phyloP scores from a whole-genome alignment of 1,139 yeast genomes.

The Candida pseudocylindracea region DNA sequence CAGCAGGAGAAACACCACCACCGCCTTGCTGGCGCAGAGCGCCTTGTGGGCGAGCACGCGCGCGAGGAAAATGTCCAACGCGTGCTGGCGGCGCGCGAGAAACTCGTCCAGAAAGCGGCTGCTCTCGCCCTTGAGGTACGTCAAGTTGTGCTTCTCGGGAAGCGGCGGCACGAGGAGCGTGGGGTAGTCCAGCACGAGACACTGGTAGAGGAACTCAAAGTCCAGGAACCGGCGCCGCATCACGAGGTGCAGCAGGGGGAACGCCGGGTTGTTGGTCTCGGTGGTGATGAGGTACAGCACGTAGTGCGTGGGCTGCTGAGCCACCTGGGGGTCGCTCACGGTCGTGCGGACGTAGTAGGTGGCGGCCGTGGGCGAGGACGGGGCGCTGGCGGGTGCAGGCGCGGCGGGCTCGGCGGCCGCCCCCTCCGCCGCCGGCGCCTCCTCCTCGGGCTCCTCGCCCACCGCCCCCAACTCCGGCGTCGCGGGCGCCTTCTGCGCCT shows the following conservation, averaged over 20 bases:
- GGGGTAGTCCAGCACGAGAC: constrained; percentile 58
- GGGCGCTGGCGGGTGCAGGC: no score
- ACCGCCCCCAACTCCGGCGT: no score
- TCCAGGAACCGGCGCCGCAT: constrained; percentile 64
- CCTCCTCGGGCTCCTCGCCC: no score
- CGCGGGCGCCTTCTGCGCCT: no score
- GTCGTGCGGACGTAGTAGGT: no score
- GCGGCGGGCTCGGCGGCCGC: no score
- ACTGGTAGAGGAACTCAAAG: constrained; percentile 56
- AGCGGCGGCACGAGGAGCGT: constrained; percentile 79
- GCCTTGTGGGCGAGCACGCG: constrained; percentile 57
- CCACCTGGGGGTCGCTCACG: no score
- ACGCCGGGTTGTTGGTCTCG: constrained; percentile 21
- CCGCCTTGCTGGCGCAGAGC: constrained; percentile 45
- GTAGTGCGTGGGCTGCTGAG: no score
- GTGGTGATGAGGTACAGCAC: constrained; percentile 27
- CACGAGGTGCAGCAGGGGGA: constrained; percentile 10
- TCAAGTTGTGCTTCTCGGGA: constrained; percentile 81
- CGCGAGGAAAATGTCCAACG: constrained; percentile 54
- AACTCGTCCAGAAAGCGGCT: constrained; percentile 41
- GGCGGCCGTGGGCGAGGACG: no score
- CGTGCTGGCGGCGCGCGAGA: constrained; percentile 65
- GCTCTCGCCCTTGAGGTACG: constrained; percentile 88
- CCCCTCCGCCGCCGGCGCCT: no score
- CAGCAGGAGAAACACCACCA: constrained; percentile 50